Evolutionary conservation across 2,329 filamentous ascomycete species (phyloP).

Genomic region (Botryotinia convoluta): DNA sequence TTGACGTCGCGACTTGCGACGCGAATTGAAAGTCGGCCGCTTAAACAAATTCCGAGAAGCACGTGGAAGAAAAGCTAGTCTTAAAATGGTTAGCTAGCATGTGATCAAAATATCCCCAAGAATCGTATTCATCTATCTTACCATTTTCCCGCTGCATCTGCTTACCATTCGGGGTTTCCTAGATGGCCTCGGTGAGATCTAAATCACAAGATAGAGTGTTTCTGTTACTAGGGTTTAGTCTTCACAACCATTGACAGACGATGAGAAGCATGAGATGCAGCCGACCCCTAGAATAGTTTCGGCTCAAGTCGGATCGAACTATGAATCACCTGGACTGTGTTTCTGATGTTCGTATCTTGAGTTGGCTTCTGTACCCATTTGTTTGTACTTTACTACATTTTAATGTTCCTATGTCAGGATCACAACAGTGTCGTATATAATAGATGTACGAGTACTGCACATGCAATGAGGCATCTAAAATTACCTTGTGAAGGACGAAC

Average conservation of each 20-base stretch:
- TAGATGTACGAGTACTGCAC: conserved; percentile 2
- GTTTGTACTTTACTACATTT: neutral
- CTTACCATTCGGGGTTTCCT: neutral
- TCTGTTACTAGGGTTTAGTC: neutral
- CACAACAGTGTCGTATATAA: neutral
- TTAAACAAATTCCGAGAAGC: neutral
- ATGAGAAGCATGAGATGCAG: neutral
- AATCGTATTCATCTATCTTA: neutral
- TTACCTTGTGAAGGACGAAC: neutral
- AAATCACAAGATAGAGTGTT: neutral
- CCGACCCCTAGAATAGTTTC: neutral
- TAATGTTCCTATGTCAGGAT: neutral
- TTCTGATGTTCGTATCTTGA: neutral
- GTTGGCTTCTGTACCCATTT: neutral
- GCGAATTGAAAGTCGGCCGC: conserved; percentile 14
- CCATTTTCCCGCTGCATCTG: neutral
- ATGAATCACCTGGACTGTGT: conserved; percentile 11
- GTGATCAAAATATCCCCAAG: neutral
- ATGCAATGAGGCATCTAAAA: conserved; percentile 14
- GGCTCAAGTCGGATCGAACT: neutral
- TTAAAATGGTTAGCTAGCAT: neutral
- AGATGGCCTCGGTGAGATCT: neutral
- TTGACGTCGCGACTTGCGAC: conserved; percentile 6
- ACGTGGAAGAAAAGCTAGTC: neutral
- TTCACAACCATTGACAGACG: neutral